phyloP scores from a whole-genome alignment of 2,329 filamentous ascomycete genomes.

The Alternaria arbusti region DNA sequence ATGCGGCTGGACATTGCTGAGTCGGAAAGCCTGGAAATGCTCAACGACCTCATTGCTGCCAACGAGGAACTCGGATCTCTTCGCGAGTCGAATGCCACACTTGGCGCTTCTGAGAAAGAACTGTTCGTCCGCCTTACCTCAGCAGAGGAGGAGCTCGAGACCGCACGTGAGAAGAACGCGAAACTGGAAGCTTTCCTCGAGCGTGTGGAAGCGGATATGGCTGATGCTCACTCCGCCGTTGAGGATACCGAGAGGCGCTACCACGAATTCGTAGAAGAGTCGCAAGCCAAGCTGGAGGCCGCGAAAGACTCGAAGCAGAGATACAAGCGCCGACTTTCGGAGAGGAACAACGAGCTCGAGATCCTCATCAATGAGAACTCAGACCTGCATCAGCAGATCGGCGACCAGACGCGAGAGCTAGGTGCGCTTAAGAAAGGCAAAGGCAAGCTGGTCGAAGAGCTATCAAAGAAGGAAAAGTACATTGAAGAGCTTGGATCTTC shows the following conservation, averaged over 20 bases:
- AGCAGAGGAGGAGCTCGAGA: slow-evolving; percentile 42
- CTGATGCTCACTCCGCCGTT: slow-evolving; percentile 35
- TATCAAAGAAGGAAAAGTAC: slow-evolving; percentile 35
- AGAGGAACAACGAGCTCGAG: slow-evolving; percentile 38
- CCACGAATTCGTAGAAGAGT: slow-evolving; percentile 33
- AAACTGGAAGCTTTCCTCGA: slow-evolving; percentile 42
- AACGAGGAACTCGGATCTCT: slow-evolving; percentile 37
- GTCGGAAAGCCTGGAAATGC: slow-evolving; percentile 27
- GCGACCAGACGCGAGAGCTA: slow-evolving; percentile 33
- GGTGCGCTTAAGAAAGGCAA: slow-evolving; percentile 30
- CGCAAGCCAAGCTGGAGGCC: slow-evolving; percentile 38
- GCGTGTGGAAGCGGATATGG: slow-evolving; percentile 40
- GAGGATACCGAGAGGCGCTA: slow-evolving; percentile 40
- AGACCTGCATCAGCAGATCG: slow-evolving; percentile 34
- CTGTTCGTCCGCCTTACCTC: slow-evolving; percentile 32
- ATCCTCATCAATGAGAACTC: slow-evolving; percentile 36
- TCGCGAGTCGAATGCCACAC: slow-evolving; percentile 32
- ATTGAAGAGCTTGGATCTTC: slow-evolving; percentile 33
- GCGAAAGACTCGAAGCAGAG: slow-evolving; percentile 35
- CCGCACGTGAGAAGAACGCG: slow-evolving; percentile 37
- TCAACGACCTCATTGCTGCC: slow-evolving; percentile 24
- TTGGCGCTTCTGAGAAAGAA: slow-evolving; percentile 39
- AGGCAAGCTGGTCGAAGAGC: slow-evolving; percentile 26
- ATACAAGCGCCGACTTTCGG: slow-evolving; percentile 39
- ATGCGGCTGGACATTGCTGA: slow-evolving; percentile 33